Base-by-base conservation (phyloP, 2,329 filamentous ascomycete genomes). In the Cryoendolithus antarcticus region DNA sequence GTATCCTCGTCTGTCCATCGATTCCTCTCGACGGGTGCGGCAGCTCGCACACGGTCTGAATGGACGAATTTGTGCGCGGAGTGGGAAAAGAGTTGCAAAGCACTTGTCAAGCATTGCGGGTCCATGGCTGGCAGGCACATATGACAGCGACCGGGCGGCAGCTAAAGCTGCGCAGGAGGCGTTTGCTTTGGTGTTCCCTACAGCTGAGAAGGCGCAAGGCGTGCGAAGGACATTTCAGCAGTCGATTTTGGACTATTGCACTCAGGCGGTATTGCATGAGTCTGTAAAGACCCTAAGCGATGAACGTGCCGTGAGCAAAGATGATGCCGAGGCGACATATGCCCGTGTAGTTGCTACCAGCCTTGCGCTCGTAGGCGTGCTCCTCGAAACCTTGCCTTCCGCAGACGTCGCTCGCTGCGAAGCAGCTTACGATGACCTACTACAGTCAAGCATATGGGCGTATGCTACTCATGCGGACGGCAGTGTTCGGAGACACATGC, bases 1-100 rank as follows among this genome's bases (percentile, higher is more conserved):
- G 41, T 98, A 93, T 57, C 85, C 91, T 38, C 82, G 88, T 43
- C 74, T 80, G 29, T 91, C 89, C 12, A 93, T 96, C 63, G 89
- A 96, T 59, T 85, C 83, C 57, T 79, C 83, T 34, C 81, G 86
- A 36, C 76, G 83, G 43, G 89, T 95, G 28, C 84, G 91, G 46
- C 88, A 95, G 60, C 73, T 91, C 32, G 76, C 88, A 11, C 89
- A 96, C 57, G 69, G 63, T 9, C 59, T 93, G 15, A 86, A 93
- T 53, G 77, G 77, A 24, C 63, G 68, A 15, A 65, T 81, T 30
- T 70, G 73, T 32, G 61, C 62, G 6, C 65, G 70, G 24, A 67
- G 68, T 39, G 82, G 86, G 35, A 93, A 91, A 67, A 77, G 86
- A 44, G 84, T 94, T 63, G 86, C 85, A 45, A 83, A 75, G 46